These are phyloP conservation scores for Backusella macrospora DNA, from an alignment of 192 early-diverging fungal genomes.

Conservation along the genomic window DNA sequence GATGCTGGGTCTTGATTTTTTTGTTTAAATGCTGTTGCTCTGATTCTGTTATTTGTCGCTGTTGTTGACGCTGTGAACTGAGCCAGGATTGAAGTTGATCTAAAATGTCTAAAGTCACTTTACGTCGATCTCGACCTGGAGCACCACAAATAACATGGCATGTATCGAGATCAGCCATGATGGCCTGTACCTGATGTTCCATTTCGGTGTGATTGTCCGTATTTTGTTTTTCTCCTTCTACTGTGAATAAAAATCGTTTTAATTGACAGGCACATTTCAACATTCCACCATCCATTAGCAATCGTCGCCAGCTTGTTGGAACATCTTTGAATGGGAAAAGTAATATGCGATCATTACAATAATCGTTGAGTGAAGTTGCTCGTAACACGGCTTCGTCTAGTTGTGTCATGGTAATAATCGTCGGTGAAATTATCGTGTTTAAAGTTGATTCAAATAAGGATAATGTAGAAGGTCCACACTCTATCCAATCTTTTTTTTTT, in stretches of 20 bases:
- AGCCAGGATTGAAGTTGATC: conserved; percentile 33
- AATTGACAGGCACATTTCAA: conserved; percentile 16
- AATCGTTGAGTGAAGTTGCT: conserved; percentile 9
- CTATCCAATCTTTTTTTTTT: conserved; percentile 10
- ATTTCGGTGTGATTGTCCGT: not conserved
- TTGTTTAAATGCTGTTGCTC: not conserved
- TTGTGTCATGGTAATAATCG: not conserved
- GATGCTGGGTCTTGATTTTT: conserved; percentile 3
- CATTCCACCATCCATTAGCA: conserved; percentile 55
- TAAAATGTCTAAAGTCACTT: conserved; percentile 23
- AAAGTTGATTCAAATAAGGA: conserved; percentile 3
- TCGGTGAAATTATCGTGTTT: not conserved
- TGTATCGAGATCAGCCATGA: conserved; percentile 53
- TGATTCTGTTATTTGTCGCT: not conserved
- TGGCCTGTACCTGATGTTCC: conserved; percentile 21
- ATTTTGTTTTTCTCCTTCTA: not conserved
- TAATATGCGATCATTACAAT: conserved; percentile 40
- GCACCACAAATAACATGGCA: conserved; percentile 61
- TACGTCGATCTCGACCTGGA: conserved; percentile 35
- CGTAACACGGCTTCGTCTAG: not conserved
- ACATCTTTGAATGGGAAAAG: conserved; percentile 53
- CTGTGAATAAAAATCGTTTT: not conserved
- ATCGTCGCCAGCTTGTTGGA: conserved; percentile 49
- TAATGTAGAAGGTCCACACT: conserved; percentile 3
- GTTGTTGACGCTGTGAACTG: not conserved